phyloP scores from a whole-genome alignment of 768 basidiomycete species.

The Melanogaster broomeanus region DNA sequence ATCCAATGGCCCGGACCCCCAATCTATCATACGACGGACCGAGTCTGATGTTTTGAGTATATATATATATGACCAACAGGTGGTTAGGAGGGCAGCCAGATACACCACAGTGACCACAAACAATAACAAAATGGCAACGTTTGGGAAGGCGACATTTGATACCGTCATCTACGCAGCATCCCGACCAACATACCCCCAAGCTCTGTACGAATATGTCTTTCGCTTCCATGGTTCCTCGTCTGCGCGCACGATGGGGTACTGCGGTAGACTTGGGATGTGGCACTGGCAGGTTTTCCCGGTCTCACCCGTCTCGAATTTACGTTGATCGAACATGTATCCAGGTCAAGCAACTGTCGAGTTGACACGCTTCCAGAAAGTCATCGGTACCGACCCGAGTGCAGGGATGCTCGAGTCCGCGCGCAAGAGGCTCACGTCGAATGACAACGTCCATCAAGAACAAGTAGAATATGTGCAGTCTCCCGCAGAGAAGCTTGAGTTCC shows the following conservation, averaged over 20 bases:
- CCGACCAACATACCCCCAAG: constrained; percentile 71
- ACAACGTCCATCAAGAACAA: constrained; percentile 15
- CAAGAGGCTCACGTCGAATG: constrained; percentile 13
- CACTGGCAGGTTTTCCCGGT: constrained; percentile 52
- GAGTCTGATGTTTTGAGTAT: too few species aligned
- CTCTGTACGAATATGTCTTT: constrained; percentile 64
- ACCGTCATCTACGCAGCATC: constrained; percentile 64
- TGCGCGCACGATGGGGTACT: constrained; percentile 43
- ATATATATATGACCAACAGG: too few species aligned
- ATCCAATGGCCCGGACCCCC: too few species aligned
- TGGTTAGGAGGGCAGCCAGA: neutral
- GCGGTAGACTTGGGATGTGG: constrained; percentile 84
- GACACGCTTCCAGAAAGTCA: constrained; percentile 54
- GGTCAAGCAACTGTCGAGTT: constrained; percentile 73
- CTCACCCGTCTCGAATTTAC: too few species aligned
- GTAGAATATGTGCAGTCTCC: constrained; percentile 40
- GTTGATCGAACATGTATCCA: constrained; percentile 19
- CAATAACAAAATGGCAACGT: constrained; percentile 70
- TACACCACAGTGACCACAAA: too few species aligned
- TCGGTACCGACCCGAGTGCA: constrained; percentile 72
- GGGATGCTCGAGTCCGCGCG: constrained; percentile 68
- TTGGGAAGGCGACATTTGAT: constrained; percentile 70
- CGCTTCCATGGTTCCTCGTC: constrained; percentile 48
- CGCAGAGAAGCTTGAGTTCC: constrained; percentile 56
- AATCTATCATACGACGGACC: too few species aligned